Evolutionary conservation across 73 alveolate genomes (phyloP), one percentile per base, ranked within the genome.

Genomic region (Uronychia setigera): DNA sequence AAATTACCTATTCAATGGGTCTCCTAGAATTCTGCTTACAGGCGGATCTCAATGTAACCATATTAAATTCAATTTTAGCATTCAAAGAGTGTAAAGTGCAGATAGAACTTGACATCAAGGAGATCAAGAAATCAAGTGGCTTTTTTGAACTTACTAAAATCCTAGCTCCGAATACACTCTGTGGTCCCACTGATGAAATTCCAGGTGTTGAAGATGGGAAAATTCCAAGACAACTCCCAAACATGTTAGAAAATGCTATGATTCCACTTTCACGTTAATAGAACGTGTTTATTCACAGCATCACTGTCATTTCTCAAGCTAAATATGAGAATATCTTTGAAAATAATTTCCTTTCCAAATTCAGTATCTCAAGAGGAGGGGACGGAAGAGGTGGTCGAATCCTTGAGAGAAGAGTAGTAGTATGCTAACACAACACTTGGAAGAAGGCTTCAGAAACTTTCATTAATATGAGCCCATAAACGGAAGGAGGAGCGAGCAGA

Each of bases 301-400:
- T 77, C 35, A 33, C 85, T 13, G 77, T 85, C 11, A 30, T 84
- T 5, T 30, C 85, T 9, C 76, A 74, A 84, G 57, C 30, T 28
- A 81, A 85, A 78, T 83, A 77, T 1, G 91, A 85, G 82, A 26
- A 33, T 29, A 46, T 79, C n/a, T 85, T 85, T 85, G 91, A 84
- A 35, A 46, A 77, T n/a, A 32, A n/a, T 78, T 85, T 26, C 35
- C 33, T 1, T 29, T 58, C 28, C 74, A 82, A 67, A 1, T 19
- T 33, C 79, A 32, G 32, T 26, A 14, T 33, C 34, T 79, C 29
- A 9, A 82, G 76, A 27, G 29, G 35, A 27, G 75, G 26, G 46
- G 9, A 60, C 33, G 26, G 90, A 9, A 77, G 67, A 78, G 81
- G 80, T 26, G 86, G 59, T 19, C n/a, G n/a, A n/a, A 85, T 85